Percentiles rank a stretch among this genome's conserved stretches.
phyloP scores from a whole-genome alignment of 1,284 basidiomycete species.

The Pseudozyma hubeiensis region DNA sequence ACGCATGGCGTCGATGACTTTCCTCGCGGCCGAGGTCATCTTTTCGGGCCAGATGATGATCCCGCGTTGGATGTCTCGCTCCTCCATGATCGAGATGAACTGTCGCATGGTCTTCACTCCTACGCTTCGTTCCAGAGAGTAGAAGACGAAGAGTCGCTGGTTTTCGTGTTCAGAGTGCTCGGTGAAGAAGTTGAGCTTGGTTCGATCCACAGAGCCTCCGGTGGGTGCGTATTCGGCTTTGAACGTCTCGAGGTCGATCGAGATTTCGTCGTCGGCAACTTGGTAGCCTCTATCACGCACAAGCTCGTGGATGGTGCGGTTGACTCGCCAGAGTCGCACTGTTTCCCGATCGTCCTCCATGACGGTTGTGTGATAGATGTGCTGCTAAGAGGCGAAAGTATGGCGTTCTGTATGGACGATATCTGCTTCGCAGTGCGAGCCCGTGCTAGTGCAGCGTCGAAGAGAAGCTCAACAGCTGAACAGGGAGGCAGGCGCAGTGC shows the following conservation, averaged over 20 bases:
- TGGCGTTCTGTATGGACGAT: too few species aligned
- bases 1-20: slow-evolving; percentile 72
- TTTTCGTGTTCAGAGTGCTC: slow-evolving; percentile 69
- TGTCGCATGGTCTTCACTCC: slow-evolving; percentile 68
- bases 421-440: too few species aligned
- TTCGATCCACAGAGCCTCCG: slow-evolving; percentile 62
- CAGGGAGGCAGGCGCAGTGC: too few species aligned
- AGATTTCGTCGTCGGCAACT: slow-evolving; percentile 89
- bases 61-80: slow-evolving; percentile 85
- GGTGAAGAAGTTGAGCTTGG: slow-evolving; percentile 66
- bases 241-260: slow-evolving; percentile 84
- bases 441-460: too few species aligned
- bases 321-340: slow-evolving; percentile 91
- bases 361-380: slow-evolving; percentile 1
- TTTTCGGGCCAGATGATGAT: slow-evolving; percentile 95
- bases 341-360: slow-evolving; percentile 70
- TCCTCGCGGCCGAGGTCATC: slow-evolving; percentile 95
- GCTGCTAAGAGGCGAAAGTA: neutral
- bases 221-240: slow-evolving; percentile 72
- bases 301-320: slow-evolving; percentile 95
- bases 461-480: too few species aligned
- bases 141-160: slow-evolving; percentile 93
- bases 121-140: slow-evolving; percentile 71
- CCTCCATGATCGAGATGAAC: slow-evolving; percentile 65
- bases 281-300: slow-evolving; percentile 86